Base-by-base conservation (phyloP, 441 rosid species). In the Bruguiera hainesii region DNA sequence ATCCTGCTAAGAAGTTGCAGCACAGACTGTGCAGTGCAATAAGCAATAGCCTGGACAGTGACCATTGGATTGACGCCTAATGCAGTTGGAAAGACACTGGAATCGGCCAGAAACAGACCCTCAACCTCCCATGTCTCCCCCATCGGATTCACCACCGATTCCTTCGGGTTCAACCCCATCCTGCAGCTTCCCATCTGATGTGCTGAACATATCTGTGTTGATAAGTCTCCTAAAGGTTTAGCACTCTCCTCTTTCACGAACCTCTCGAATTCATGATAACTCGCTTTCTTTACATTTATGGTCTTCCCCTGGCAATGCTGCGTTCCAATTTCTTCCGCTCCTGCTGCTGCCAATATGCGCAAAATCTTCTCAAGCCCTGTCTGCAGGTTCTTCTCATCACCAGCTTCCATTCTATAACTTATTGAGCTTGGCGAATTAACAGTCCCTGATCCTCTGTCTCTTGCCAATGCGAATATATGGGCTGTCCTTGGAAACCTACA, bases 121-220 rank as follows among this genome's bases (percentile, higher is more conserved):
- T 84, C 85, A 1, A 89, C 80, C 60, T 88, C 95, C 96, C 98
- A 89, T 39, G 93, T 84, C 78, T 92, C 95, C 1, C 96, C 95
- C 74, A 68, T 84, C 55, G 87, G 81, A 65, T 72, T 79, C 84
- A 92, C 98, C 10, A 77, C 95, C 0, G 96, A 89, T 23, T 63
- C 70, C 62, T 71, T 80, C 3, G 88, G 87, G 26, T 76, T 79
- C 9, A 73, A 67, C 7, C 96, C 96, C 95, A 92, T 89, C 71
- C 91, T 76, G 78, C 96, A 92, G 65, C 93, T 92, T 23, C 95
- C 96, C 97, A 90, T 90, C 75, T 92, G 93, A 75, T 92, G 96
- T 50, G 96, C 96, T 35, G 98, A 92, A 72, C 89, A 75, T 35
- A 90, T 58, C 20, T 80, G 84, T 3, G 86, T 73, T 4, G 79